Conservation (phyloP, 2,329 filamentous ascomycete genomes). For the Fusarium sp. region DNA sequence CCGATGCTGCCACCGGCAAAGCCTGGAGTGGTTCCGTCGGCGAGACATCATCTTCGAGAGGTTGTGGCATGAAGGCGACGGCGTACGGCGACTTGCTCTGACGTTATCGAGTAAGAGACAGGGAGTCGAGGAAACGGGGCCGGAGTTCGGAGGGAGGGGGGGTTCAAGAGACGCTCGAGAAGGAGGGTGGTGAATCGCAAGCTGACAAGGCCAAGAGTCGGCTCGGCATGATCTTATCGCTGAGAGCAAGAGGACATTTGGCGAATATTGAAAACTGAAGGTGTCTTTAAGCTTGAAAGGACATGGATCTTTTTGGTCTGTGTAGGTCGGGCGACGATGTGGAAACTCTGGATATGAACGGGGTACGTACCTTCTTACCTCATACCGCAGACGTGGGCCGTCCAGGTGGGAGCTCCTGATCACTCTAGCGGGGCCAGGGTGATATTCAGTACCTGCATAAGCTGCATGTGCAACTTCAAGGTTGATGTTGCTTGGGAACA, state of each 20-base stretch:
- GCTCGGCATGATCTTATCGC: conserved; percentile 48
- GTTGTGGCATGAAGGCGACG: conserved; percentile 73
- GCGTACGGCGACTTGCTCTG: conserved; percentile 21
- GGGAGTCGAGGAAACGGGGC: conserved; percentile 12
- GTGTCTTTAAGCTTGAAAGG: conserved; percentile 16
- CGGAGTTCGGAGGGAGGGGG: conserved; percentile 16
- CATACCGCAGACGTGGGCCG: conserved; percentile 13
- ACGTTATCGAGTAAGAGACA: conserved; percentile 17
- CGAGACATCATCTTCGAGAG: conserved; percentile 69
- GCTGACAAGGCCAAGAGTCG: conserved; percentile 32
- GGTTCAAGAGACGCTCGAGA: conserved; percentile 43
- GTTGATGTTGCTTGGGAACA: neutral
- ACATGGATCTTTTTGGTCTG: conserved; percentile 23
- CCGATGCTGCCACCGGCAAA: conserved; percentile 74
- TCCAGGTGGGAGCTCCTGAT: conserved; percentile 13
- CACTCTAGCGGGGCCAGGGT: conserved; percentile 19
- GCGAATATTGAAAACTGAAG: conserved; percentile 20
- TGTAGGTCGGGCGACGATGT: conserved; percentile 42
- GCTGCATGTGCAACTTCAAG: conserved; percentile 22
- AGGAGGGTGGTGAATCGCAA: conserved; percentile 36
- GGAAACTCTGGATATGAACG: conserved; percentile 34
- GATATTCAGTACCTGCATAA: conserved; percentile 43
- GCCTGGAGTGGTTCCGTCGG: conserved; percentile 76
- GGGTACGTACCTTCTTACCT: conserved; percentile 44
- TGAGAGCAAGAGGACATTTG: conserved; percentile 7